Percentiles rank a stretch among this genome's conserved stretches.
Evolutionary conservation across 1,139 yeast genomes (phyloP).

Genomic region (Wickerhamomyces sp.): DNA sequence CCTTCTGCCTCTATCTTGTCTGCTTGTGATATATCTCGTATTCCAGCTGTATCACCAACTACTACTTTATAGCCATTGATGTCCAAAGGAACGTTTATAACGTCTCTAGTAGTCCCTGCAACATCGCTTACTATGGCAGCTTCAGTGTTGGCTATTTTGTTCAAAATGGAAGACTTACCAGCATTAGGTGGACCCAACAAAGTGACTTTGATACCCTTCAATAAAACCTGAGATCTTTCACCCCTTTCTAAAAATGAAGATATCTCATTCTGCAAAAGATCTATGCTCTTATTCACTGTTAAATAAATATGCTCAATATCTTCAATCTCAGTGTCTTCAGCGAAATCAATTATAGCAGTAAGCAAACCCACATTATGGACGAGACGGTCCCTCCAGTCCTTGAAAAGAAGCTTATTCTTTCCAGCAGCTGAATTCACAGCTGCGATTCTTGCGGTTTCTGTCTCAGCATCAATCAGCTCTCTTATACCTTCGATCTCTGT

Average conservation of each 20-base stretch:
- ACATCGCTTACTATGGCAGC: slow-evolving; percentile 89
- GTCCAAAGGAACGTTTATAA: slow-evolving; percentile 77
- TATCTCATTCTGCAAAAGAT: slow-evolving; percentile 41
- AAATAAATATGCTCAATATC: slow-evolving; percentile 48
- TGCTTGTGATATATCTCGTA: slow-evolving; percentile 46
- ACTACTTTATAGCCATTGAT: slow-evolving; percentile 81
- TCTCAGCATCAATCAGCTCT: slow-evolving; percentile 89
- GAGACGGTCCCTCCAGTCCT: slow-evolving; percentile 62
- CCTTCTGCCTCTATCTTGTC: slow-evolving; percentile 80
- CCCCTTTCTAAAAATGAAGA: slow-evolving; percentile 45
- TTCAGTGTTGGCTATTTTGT: slow-evolving; percentile 68
- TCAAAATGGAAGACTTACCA: slow-evolving; percentile 86
- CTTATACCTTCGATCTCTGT: slow-evolving; percentile 90
- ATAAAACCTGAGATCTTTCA: slow-evolving; percentile 56
- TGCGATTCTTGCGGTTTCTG: slow-evolving; percentile 79
- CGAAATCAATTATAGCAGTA: slow-evolving; percentile 90
- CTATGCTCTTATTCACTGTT: slow-evolving; percentile 43
- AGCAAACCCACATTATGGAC: slow-evolving; percentile 66
- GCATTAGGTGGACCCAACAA: slow-evolving; percentile 94
- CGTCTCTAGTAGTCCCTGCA: slow-evolving; percentile 94
- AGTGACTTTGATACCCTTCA: slow-evolving; percentile 70
- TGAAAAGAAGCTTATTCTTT: slow-evolving; percentile 48
- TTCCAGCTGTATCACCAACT: slow-evolving; percentile 92
- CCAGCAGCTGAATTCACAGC: slow-evolving; percentile 77
- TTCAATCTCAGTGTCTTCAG: slow-evolving; percentile 87